Percentiles rank a stretch among this genome's conserved stretches.
Evolutionary conservation across 805 yeast genomes (phyloP).

Genomic region (Myxozyma geophila): DNA sequence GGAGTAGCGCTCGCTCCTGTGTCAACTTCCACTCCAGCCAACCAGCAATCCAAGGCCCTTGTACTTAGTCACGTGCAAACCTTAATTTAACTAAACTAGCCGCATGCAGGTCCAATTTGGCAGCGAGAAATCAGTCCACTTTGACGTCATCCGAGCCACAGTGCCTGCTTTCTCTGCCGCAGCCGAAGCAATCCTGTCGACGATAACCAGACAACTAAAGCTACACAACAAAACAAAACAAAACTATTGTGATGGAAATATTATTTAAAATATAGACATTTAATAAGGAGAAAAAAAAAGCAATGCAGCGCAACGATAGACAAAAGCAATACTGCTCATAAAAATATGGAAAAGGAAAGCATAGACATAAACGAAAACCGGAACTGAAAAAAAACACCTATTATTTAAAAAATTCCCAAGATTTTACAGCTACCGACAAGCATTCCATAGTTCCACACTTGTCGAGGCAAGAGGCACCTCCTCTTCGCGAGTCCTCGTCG

Average conservation of each 20-base stretch:
- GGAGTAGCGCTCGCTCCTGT: conserved; percentile 7
- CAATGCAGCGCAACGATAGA: neutral
- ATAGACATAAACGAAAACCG: conserved; percentile 1
- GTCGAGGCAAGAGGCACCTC: neutral
- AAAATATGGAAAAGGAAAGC: neutral
- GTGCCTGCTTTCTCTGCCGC: neutral
- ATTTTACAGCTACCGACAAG: conserved; percentile 8
- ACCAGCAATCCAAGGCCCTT: too few species aligned
- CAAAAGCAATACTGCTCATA: neutral
- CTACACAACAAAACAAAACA: neutral
- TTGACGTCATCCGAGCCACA: neutral
- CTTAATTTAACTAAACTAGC: neutral
- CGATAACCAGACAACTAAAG: neutral
- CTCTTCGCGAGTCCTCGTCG: too few species aligned
- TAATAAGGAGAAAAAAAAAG: neutral
- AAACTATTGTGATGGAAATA: neutral
- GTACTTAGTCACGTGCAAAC: neutral
- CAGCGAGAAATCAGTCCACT: conserved; percentile 12
- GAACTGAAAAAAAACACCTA: conserved; percentile 11
- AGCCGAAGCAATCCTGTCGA: neutral
- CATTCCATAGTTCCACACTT: neutral
- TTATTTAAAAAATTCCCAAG: conserved; percentile 9
- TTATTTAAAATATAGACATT: conserved; percentile 1
- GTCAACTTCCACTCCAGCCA: too few species aligned
- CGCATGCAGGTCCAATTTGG: neutral